phyloP scores from a whole-genome alignment of 345 rosid species.

The Triadica sebifera region DNA sequence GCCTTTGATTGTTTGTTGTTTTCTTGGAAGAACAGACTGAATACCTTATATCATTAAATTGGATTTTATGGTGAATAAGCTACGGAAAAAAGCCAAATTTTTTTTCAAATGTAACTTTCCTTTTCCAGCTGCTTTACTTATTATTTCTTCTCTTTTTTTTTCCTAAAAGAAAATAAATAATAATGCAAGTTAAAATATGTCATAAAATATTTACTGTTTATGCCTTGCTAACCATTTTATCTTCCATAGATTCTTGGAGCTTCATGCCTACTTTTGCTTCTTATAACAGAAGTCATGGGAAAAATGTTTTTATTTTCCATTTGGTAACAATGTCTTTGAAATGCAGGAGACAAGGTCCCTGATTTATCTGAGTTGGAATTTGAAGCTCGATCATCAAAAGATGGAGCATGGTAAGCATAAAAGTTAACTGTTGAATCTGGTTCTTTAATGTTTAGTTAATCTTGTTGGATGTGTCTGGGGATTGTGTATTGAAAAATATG shows the following conservation, averaged over 20 bases:
- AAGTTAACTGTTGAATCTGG: not conserved
- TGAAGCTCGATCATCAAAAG: conserved; percentile 72
- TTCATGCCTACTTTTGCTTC: conserved; percentile 7
- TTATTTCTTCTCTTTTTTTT: too few species aligned
- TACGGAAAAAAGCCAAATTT: not conserved
- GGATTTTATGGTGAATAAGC: not conserved
- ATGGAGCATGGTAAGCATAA: conserved; percentile 60
- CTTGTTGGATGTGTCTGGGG: not conserved
- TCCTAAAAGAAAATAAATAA: too few species aligned
- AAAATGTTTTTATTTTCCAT: too few species aligned
- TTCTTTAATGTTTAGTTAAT: not conserved
- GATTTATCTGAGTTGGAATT: conserved; percentile 48
- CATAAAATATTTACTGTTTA: not conserved
- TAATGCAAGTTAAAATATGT: too few species aligned
- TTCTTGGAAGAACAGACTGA: not conserved
- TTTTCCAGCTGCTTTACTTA: not conserved
- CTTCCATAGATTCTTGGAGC: conserved; percentile 6
- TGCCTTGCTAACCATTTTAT: not conserved
- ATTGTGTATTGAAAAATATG: not conserved
- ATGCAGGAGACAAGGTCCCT: conserved; percentile 33
- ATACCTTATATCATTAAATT: too few species aligned
- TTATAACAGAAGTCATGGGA: not conserved
- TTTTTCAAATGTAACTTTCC: not conserved
- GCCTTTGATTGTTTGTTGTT: not conserved
- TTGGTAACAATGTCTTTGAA: conserved; percentile 6